Percentiles rank a stretch among this genome's conserved stretches.
These are phyloP conservation scores for Ilyonectria robusta DNA, from an alignment of 2,329 filamentous ascomycete genomes.

Conservation along the genomic window DNA sequence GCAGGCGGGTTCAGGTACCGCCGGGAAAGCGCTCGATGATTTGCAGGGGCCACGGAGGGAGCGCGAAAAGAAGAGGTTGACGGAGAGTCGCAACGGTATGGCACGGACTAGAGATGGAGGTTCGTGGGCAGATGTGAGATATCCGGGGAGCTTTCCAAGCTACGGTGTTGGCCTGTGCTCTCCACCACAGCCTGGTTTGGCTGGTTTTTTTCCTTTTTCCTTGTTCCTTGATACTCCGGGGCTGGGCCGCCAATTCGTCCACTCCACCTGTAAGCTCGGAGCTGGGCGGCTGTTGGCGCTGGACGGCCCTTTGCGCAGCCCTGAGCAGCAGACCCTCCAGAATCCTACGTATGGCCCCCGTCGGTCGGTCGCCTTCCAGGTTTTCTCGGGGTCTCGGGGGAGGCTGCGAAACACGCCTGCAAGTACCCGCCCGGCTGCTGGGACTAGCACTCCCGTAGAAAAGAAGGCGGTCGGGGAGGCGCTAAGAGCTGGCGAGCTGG, in stretches of 20 bases:
- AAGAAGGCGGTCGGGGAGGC: conserved; percentile 33
- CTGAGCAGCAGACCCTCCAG: conserved; percentile 3
- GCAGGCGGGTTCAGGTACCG: conserved; percentile 14
- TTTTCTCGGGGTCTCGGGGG: conserved; percentile 15
- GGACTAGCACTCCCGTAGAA: conserved; percentile 12
- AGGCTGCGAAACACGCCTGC: conserved; percentile 13
- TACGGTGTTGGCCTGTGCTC: conserved; percentile 24
- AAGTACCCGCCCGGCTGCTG: conserved; percentile 12
- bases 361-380: conserved; percentile 1
- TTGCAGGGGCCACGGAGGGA: conserved; percentile 13
- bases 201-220: conserved; percentile 6
- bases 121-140: conserved; percentile 25
- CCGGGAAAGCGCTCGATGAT: conserved; percentile 11
- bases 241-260: conserved; percentile 24
- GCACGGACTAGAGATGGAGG: conserved; percentile 5
- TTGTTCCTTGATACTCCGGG: conserved; percentile 16
- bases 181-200: conserved; percentile 4
- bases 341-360: conserved; percentile 1
- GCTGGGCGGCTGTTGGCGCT: conserved; percentile 11
- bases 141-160: conserved; percentile 18
- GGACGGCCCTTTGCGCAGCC: conserved; percentile 1
- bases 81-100: conserved; percentile 3
- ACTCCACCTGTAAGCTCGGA: conserved; percentile 8
- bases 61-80: conserved; percentile 25
- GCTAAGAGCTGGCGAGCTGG: conserved; percentile 22